phyloP scores from a whole-genome alignment of 495 filamentous ascomycete genomes.

The Ascodesmis nigricans region DNA sequence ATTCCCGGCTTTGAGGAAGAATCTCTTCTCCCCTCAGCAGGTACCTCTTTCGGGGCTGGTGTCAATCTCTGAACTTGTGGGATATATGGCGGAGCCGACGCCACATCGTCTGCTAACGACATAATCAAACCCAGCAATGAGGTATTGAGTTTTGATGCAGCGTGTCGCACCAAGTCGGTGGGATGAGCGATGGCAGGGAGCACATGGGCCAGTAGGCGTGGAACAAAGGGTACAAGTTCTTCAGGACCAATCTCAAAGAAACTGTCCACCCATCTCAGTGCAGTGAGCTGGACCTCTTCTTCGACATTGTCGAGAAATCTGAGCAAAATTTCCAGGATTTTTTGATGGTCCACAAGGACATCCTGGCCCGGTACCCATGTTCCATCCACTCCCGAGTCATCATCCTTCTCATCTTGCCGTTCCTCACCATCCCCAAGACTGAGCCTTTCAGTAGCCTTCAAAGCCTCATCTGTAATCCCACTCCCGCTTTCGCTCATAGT shows the following conservation, averaged over 20 bases:
- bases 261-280: constrained; percentile 82
- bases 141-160: constrained; percentile 70
- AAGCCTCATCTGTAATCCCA: constrained; percentile 29
- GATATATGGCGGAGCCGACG: too few species aligned
- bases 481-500: constrained; percentile 34
- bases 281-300: constrained; percentile 74
- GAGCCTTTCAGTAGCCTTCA: constrained; percentile 24
- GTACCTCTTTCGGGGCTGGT: too few species aligned
- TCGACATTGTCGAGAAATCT: constrained; percentile 72
- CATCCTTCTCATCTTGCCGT: constrained; percentile 23
- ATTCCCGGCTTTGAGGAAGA: constrained; percentile 19
- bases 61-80: too few species aligned
- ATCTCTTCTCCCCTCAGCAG: constrained; percentile 13
- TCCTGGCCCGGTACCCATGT: constrained; percentile 97
- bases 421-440: constrained; percentile 35
- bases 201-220: constrained; percentile 71
- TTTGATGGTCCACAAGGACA: constrained; percentile 79
- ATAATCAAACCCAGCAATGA: constrained; percentile 82
- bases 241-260: constrained; percentile 96
- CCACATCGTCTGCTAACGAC: constrained; percentile 58
- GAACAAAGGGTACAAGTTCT: constrained; percentile 89
- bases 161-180: constrained; percentile 67
- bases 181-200: constrained; percentile 87
- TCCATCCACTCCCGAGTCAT: constrained; percentile 49
- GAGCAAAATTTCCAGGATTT: constrained; percentile 78